Evolutionary conservation across 2,329 filamentous ascomycete genomes (phyloP).

Genomic region (Fusarium gaditjirri): DNA sequence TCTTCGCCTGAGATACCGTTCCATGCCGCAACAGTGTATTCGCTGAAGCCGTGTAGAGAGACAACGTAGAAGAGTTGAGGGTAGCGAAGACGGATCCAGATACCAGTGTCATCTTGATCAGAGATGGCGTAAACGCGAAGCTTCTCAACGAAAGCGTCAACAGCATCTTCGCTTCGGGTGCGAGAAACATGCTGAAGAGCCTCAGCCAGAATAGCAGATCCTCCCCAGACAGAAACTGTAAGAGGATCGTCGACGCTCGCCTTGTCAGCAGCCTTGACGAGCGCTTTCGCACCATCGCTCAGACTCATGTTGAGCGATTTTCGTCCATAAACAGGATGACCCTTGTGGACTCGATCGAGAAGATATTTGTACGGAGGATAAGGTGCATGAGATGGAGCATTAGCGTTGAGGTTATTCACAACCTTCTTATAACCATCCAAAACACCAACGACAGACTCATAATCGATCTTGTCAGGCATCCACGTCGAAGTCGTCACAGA

Average conservation of each 20-base stretch:
- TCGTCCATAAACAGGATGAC: slow-evolving; percentile 38
- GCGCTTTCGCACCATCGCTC: slow-evolving; percentile 54
- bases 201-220: slow-evolving; percentile 62
- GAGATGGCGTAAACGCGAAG: slow-evolving; percentile 66
- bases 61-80: slow-evolving; percentile 66
- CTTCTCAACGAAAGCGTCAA: slow-evolving; percentile 51
- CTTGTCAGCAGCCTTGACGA: slow-evolving; percentile 46
- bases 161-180: slow-evolving; percentile 42
- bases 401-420: slow-evolving; percentile 15
- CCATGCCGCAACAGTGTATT: slow-evolving; percentile 65
- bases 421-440: slow-evolving; percentile 43
- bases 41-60: slow-evolving; percentile 64
- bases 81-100: slow-evolving; percentile 64
- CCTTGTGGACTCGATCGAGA: background rate
- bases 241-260: slow-evolving; percentile 50
- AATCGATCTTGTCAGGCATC: slow-evolving; percentile 49
- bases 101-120: slow-evolving; percentile 67
- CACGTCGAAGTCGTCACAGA: slow-evolving; percentile 58
- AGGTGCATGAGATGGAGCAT: background rate
- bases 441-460: slow-evolving; percentile 47
- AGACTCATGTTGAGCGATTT: slow-evolving; percentile 18
- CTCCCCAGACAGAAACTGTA: slow-evolving; percentile 64
- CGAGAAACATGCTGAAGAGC: slow-evolving; percentile 53
- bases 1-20: slow-evolving; percentile 55
- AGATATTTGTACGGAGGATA: background rate